These are phyloP conservation scores for Apiospora rasikravindrae DNA, from an alignment of 2,329 filamentous ascomycete genomes.

Conservation along the genomic window DNA sequence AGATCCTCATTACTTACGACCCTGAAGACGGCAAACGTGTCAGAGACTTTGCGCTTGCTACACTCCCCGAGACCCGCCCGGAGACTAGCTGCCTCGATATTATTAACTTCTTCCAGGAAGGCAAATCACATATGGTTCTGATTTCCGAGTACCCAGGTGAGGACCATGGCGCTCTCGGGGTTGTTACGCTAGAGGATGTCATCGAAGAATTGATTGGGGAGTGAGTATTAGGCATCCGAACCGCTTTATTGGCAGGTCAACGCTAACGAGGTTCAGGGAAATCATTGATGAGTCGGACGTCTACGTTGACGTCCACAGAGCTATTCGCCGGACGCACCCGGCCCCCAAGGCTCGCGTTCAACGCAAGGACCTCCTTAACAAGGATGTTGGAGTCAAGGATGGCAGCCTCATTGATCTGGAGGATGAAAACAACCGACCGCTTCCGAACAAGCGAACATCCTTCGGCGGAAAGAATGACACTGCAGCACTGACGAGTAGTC, in stretches of 20 bases:
- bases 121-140: slow-evolving; percentile 98
- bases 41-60: slow-evolving; percentile 88
- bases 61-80: slow-evolving; percentile 90
- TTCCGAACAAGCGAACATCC: slow-evolving; percentile 40
- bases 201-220: slow-evolving; percentile 99
- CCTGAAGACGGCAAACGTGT: slow-evolving; percentile 90
- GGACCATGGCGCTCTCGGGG: slow-evolving; percentile 86
- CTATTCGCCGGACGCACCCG: slow-evolving; percentile 85
- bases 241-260: slow-evolving; percentile 3
- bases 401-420: slow-evolving; percentile 49
- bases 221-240: slow-evolving; percentile 57
- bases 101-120: slow-evolving; percentile 99
- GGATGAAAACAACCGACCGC: slow-evolving; percentile 36
- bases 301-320: slow-evolving; percentile 97
- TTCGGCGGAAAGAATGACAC: slow-evolving; percentile 44
- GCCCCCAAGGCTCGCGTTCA: slow-evolving; percentile 75
- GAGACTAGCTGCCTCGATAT: slow-evolving; percentile 98
- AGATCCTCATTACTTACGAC: slow-evolving; percentile 98
- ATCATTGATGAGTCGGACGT: slow-evolving; percentile 99
- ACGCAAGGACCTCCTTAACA: slow-evolving; percentile 43
- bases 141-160: slow-evolving; percentile 92
- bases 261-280: slow-evolving; percentile 63
- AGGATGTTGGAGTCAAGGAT: slow-evolving; percentile 35
- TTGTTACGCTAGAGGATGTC: slow-evolving; percentile 95
- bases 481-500: slow-evolving; percentile 49